Conservation (phyloP, 2,329 filamentous ascomycete genomes). For the Hypomyces perniciosus region DNA sequence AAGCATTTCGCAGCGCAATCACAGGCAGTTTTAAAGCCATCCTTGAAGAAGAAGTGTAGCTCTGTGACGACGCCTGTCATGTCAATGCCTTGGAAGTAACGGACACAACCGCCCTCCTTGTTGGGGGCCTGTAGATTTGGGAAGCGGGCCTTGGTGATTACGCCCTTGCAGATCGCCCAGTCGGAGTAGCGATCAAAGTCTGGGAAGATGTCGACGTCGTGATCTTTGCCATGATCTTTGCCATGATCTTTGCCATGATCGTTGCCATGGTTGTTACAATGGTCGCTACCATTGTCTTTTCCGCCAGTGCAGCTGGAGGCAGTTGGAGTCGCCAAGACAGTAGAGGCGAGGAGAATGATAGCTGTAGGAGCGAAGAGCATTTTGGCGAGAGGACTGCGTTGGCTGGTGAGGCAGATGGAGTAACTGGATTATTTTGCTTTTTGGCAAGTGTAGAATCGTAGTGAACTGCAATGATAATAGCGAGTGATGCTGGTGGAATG, state of each 20-base stretch:
- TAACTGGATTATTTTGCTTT: background rate
- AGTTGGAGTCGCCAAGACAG: background rate
- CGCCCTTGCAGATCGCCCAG: slow-evolving; percentile 8
- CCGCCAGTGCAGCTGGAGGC: no score
- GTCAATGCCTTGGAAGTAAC: slow-evolving; percentile 13
- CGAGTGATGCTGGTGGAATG: no score
- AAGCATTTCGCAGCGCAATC: slow-evolving; percentile 6
- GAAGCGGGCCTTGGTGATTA: slow-evolving; percentile 11
- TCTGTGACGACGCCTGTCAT: slow-evolving; percentile 14
- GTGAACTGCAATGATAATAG: no score
- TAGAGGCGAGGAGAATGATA: background rate
- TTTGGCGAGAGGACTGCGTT: background rate
- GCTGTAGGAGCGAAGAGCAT: background rate
- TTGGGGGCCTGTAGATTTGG: slow-evolving; percentile 11
- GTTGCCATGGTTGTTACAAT: no score
- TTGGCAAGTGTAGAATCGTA: no score
- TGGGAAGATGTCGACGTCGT: background rate
- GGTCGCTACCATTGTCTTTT: no score
- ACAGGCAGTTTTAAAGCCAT: slow-evolving; percentile 4
- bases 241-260: no score
- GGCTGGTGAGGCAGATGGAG: background rate
- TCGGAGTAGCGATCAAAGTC: background rate
- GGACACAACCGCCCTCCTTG: slow-evolving; percentile 11
- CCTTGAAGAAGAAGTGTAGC: slow-evolving; percentile 12
- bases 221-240: background rate